Evolutionary conservation across 106 monocot genomes (phyloP).

Genomic region (Hemerocallis citrina): DNA sequence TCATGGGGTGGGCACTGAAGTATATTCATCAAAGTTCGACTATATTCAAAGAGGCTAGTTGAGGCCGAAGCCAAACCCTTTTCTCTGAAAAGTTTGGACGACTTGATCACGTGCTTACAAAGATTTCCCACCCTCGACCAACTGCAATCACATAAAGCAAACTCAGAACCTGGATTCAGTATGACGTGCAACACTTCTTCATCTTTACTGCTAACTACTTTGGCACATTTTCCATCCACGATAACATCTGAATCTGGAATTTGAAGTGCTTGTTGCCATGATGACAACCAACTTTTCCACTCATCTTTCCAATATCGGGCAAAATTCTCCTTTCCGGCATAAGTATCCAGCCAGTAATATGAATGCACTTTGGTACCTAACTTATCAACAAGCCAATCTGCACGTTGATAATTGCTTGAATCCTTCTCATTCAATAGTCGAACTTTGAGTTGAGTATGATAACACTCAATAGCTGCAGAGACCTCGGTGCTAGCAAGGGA

Average conservation of each 20-base stretch:
- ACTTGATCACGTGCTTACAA: constrained; percentile 77
- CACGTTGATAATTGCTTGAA: constrained; percentile 47
- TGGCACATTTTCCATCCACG: constrained; percentile 29
- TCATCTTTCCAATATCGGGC: constrained; percentile 92
- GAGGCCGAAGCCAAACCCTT: constrained; percentile 35
- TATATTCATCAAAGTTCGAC: constrained; percentile 44
- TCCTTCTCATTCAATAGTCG: constrained; percentile 75
- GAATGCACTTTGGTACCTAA: constrained; percentile 91
- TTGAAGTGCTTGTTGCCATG: constrained; percentile 53
- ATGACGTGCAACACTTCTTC: constrained; percentile 29
- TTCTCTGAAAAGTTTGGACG: constrained; percentile 27
- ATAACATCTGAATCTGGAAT: constrained; percentile 62
- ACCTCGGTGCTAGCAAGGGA: constrained; percentile 64
- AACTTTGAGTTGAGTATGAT: constrained; percentile 79
- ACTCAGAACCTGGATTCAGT: constrained; percentile 69
- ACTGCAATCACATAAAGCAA: constrained; percentile 75
- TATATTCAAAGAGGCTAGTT: constrained; percentile 49
- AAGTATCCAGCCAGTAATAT: constrained; percentile 92
- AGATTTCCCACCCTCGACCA: constrained; percentile 78
- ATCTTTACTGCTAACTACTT: constrained; percentile 33
- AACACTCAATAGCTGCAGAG: constrained; percentile 75
- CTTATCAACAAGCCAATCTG: constrained; percentile 90
- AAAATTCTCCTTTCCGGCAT: constrained; percentile 70
- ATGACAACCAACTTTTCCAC: constrained; percentile 75
- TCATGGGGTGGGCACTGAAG: constrained; percentile 61